Evolutionary conservation across 1,284 basidiomycete genomes (phyloP), one percentile per base, ranked within the genome.

Genomic region (Cryptococcus sp.): DNA sequence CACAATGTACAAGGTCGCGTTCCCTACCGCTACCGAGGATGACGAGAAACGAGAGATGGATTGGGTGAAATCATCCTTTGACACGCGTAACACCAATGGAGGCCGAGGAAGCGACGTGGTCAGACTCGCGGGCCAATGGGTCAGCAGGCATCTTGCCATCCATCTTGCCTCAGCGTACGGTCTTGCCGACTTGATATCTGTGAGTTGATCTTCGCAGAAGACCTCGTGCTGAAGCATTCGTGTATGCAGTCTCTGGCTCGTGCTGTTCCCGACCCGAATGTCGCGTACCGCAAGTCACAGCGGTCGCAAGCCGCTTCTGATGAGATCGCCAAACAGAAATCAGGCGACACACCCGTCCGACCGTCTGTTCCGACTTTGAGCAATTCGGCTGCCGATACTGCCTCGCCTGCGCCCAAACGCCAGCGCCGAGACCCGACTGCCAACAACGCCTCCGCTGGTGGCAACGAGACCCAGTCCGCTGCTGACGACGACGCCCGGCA

Each of bases 1-100:
- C 5, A 96, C 95, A 61, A 96, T 99, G 91, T 98, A 93, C 83
- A 91, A 93, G 67, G 92, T 94, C 25, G 93, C 94, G 0, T 99
- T 94, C 80, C 95, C 96, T 10, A 86, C 83, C 54, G 90, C 93
- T 0, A 81, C 83, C 35, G 90, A 92, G 3, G 83, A 84, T 47
- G 87, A 88, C 20, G 95, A 98, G 79, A 87, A 86, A 72, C 81
- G 80, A 35, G 95, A 99, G 79, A 85, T 90, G 67, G 84, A 85
- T 51, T 97, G 90, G 89, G 87, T 93, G 61, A 90, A 89, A 72
- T 84, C 87, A 25, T 85, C 82, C 67, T 91, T 86, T 79, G 90
- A 96, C 75, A 85, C 88, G 53, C 73, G 84, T 7, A 87, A 88
- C 31, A 90, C 90, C 69, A 96, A 96, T 76, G 92, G 91, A 48